Base-by-base conservation (phyloP, 495 filamentous ascomycete species). In the Jackrogersella multiformis region DNA sequence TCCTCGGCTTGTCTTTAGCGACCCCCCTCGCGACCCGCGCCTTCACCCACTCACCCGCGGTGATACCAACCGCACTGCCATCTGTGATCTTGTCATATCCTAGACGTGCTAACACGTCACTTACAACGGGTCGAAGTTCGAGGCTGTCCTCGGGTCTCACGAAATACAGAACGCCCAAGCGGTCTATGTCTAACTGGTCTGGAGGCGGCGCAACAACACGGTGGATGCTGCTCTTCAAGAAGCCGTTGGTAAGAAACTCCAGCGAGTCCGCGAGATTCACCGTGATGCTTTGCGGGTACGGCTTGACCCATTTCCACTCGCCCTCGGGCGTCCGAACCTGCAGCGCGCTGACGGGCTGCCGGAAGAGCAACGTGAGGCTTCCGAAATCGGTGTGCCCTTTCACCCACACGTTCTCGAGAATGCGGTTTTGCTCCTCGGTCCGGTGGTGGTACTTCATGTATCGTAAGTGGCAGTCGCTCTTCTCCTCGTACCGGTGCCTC, bases 311-410 rank as follows among this genome's bases (percentile, higher is more conserved):
- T 56, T 82, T 83, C 82, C 82, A 85, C 38, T 78, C 68, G 0
- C 77, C 80, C 56, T 82, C 81, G 0, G 76, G 77, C 1, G 80
- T 82, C 13, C 74, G 74, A n/a, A 85, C 75, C 36, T 86, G 83
- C 5, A 85, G 74, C 3, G 80, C 84, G 0, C 81, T 82, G 0
- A 86, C 78, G 2, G 82, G 81, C 57, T 85, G 82, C 0, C 80
- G 76, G 74, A 85, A 87, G 0, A 87, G 73, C 8, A 88, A 61
- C 0, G 85, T 87, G n/a, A 87, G 55, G 26, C 74, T 82, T 1
- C 84, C 85, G 53, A 86, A 84, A 56, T 88, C 86, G 0, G 83
- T 85, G 64, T 87, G 85, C 0, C 82, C 84, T n/a, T 76, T 76
- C 0, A 73, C 72, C 74, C 74, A 76, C 3, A 77, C 58, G 26